These are phyloP conservation scores for Dendrobium nobile DNA, from an alignment of 106 monocot species.

Conservation along the genomic window DNA sequence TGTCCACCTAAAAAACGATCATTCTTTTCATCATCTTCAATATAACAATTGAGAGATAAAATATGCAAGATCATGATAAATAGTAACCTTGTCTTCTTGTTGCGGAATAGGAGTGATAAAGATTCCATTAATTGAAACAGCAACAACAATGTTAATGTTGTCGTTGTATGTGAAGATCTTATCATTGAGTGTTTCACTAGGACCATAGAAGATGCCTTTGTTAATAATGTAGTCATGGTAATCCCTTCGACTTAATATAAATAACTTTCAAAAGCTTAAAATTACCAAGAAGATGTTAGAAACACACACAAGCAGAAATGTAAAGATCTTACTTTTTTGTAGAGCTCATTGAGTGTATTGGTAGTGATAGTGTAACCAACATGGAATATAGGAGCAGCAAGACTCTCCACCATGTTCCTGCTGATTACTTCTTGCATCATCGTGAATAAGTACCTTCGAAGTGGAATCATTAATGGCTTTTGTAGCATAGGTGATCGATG, in stretches of 20 bases:
- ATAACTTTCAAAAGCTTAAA: background rate
- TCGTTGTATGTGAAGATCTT: slow-evolving; percentile 87
- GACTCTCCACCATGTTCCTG: slow-evolving; percentile 84
- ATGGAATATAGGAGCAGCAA: slow-evolving; percentile 72
- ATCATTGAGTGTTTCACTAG: slow-evolving; percentile 71
- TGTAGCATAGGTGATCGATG: background rate
- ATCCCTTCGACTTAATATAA: slow-evolving; percentile 89
- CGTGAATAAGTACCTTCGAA: slow-evolving; percentile 19
- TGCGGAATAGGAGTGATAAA: slow-evolving; percentile 88
- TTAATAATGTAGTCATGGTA: slow-evolving; percentile 85
- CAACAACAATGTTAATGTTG: slow-evolving; percentile 91
- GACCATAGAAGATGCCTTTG: slow-evolving; percentile 80
- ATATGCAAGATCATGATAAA: background rate
- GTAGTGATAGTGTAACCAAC: slow-evolving; percentile 90
- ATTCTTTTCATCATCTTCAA: background rate
- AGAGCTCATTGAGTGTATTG: slow-evolving; percentile 69
- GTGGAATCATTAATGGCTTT: slow-evolving; percentile 10
- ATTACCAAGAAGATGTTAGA: background rate
- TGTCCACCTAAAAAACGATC: slow-evolving; percentile 47
- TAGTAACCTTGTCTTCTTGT: slow-evolving; percentile 62
- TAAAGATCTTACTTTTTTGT: slow-evolving; percentile 59
- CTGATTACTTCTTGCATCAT: slow-evolving; percentile 85
- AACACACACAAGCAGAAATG: background rate
- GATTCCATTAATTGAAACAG: slow-evolving; percentile 81
- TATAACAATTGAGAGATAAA: background rate